Conservation (phyloP, 768 basidiomycete genomes). For the Termitomyces sp. region DNA sequence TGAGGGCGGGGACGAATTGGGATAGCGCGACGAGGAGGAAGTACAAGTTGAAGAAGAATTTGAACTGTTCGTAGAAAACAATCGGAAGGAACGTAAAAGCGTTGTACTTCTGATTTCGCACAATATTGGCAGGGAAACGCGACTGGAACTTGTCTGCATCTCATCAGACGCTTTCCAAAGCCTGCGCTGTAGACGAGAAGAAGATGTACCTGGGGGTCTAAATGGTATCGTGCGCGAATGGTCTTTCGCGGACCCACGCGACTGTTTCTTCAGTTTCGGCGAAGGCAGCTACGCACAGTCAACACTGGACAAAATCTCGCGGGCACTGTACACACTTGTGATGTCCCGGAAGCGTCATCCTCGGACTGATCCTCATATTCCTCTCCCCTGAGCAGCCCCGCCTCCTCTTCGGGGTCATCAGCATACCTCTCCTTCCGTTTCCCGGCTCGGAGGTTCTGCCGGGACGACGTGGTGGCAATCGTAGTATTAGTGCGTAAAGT, state of each 20-base stretch:
- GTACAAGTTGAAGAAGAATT: slow-evolving; percentile 99
- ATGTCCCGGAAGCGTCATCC: slow-evolving; percentile 13
- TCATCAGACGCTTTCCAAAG: neutral
- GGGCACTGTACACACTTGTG: slow-evolving; percentile 3
- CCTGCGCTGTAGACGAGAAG: neutral
- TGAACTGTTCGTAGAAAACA: slow-evolving; percentile 99
- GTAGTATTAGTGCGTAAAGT: slow-evolving; percentile 18
- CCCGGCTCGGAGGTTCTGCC: slow-evolving; percentile 24
- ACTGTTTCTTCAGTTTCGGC: slow-evolving; percentile 14
- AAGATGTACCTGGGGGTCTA: slow-evolving; percentile 54
- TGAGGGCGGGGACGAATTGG: slow-evolving; percentile 93
- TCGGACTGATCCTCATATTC: slow-evolving; percentile 34
- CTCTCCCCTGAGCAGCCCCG: slow-evolving; percentile 38
- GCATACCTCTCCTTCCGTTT: slow-evolving; percentile 51
- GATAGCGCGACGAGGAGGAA: slow-evolving; percentile 95
- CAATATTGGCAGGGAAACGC: slow-evolving; percentile 80
- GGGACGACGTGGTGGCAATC: slow-evolving; percentile 19
- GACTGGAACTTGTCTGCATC: slow-evolving; percentile 62
- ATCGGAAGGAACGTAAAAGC: slow-evolving; percentile 94
- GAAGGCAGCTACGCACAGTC: slow-evolving; percentile 14
- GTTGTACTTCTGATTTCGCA: slow-evolving; percentile 98
- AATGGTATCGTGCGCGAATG: slow-evolving; percentile 78
- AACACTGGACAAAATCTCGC: slow-evolving; percentile 2
- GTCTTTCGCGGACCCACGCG: slow-evolving; percentile 39
- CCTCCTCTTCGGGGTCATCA: slow-evolving; percentile 64